Evolutionary conservation across 2,329 filamentous ascomycete genomes (phyloP), one percentile per base, ranked within the genome.

Genomic region (Colletotrichum cereale): DNA sequence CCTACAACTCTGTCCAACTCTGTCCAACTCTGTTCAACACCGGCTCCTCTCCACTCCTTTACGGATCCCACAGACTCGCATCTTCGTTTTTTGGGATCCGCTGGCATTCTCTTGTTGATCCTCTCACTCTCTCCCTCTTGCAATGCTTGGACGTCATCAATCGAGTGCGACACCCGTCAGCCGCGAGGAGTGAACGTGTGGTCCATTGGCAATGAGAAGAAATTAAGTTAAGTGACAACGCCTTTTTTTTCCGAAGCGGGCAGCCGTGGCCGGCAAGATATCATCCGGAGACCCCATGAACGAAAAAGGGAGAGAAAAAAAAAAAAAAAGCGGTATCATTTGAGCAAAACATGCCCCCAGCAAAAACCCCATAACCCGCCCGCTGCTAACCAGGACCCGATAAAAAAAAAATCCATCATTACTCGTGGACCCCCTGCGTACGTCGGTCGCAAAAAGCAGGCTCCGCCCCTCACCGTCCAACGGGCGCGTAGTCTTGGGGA

Each of bases 401-500:
- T n/a, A n/a, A n/a, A n/a, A n/a, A 5, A 47, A 11, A 57, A 67
- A 47, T 34, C 42, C 56, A 8, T 21, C n/a, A n/a, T 42, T n/a
- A 2, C 0, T 21, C 14, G 16, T 26, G 14, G 16, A n/a, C 24
- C 40, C 2, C 4, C 6, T 5, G 0, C 18, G n/a, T 8, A 14
- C 68, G 73, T 24, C 63, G n/a, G 48, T 10, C 5, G 36, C 34
- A 16, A 44, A 7, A 5, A 40, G 16, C 12, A 40, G 5, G 12
- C n/a, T n/a, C n/a, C n/a, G 1, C 3, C 0, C 4, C 24, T 68
- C 21, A 72, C 31, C 66, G 44, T 26, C 68, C 55, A 40, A 75
- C 42, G 36, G 74, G 75, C 7, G 76, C 80, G 48, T 82, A 85
- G 63, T 84, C 82, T 1, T 79, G 78, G 5, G 83, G 82, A 29